These are phyloP conservation scores for Balakata baccata DNA, from an alignment of 345 rosid genomes.

Conservation along the genomic window DNA sequence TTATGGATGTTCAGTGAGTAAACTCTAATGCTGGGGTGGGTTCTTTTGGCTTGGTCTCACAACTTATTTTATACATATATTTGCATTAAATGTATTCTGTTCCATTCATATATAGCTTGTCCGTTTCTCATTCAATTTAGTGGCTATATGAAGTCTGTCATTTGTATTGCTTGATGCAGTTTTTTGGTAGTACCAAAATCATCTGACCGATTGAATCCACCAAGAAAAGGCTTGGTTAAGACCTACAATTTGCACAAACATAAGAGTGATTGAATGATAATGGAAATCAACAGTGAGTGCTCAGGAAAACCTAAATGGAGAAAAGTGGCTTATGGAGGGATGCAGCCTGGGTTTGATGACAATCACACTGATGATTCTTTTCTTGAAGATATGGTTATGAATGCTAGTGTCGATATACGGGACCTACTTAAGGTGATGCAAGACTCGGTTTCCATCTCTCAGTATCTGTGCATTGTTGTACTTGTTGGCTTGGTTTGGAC, in stretches of 20 bases:
- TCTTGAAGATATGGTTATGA: conserved; percentile 89
- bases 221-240: not conserved
- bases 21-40: no score
- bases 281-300: conserved; percentile 23
- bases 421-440: conserved; percentile 73
- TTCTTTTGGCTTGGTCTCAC: no score
- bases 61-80: no score
- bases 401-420: conserved; percentile 80
- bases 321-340: conserved; percentile 89
- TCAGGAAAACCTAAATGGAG: conserved; percentile 54
- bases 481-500: conserved; percentile 83
- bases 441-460: conserved; percentile 81
- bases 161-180: not conserved
- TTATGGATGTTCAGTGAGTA: no score
- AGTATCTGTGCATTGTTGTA: conserved; percentile 76
- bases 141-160: no score
- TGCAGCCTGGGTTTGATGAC: conserved; percentile 94
- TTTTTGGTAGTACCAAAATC: not conserved
- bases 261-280: conserved; percentile 2
- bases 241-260: not conserved
- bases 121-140: no score
- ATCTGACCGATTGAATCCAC: not conserved
- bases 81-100: no score
- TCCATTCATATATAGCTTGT: no score
- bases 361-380: conserved; percentile 81